Conservation (phyloP, 768 basidiomycete genomes). For the Trametes elegans region DNA sequence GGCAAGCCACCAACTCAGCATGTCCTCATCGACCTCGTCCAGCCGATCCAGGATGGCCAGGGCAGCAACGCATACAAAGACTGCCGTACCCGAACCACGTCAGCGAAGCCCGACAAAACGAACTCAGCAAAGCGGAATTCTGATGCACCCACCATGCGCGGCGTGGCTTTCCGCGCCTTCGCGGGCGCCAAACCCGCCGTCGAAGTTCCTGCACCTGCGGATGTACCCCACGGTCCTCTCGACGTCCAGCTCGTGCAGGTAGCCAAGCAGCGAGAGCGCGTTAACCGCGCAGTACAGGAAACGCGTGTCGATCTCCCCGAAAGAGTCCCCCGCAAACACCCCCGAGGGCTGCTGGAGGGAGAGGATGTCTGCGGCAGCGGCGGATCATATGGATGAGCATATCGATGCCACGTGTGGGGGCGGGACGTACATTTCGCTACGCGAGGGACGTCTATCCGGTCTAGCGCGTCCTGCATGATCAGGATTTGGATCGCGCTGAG, state of each 20-base stretch:
- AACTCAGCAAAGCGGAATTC: background rate
- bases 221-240: slow-evolving; percentile 74
- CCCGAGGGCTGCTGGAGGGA: slow-evolving; percentile 85
- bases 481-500: slow-evolving; percentile 92
- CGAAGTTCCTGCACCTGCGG: slow-evolving; percentile 81
- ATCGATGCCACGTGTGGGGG: background rate
- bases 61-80: slow-evolving; percentile 86
- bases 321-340: slow-evolving; percentile 85
- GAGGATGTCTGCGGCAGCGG: slow-evolving; percentile 63
- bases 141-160: slow-evolving; percentile 71
- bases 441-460: slow-evolving; percentile 65
- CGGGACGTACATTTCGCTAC: slow-evolving; percentile 68
- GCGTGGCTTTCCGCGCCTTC: slow-evolving; percentile 93
- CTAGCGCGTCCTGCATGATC: slow-evolving; percentile 76
- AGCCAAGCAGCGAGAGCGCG: slow-evolving; percentile 78
- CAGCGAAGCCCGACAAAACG: background rate
- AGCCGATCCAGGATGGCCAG: slow-evolving; percentile 84
- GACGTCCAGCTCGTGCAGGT: slow-evolving; percentile 63
- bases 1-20: slow-evolving; percentile 88
- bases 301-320: slow-evolving; percentile 91
- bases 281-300: slow-evolving; percentile 88
- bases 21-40: slow-evolving; percentile 76
- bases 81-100: slow-evolving; percentile 38
- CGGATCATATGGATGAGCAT: background rate
- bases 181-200: slow-evolving; percentile 87